Conservation (phyloP, 129 eudicot genomes). For the Lonicera japonica region DNA sequence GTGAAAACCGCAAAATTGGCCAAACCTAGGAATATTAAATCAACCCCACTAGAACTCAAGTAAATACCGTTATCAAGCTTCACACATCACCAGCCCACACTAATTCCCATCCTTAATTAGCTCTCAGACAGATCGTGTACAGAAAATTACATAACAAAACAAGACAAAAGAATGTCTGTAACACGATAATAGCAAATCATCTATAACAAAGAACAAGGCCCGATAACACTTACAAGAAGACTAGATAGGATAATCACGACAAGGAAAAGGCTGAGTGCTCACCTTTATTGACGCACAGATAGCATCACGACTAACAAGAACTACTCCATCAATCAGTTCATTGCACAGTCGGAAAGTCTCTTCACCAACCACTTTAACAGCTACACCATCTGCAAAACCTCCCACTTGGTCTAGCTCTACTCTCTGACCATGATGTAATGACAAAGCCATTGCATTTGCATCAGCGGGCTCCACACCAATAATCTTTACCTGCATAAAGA, state of each 20-base stretch:
- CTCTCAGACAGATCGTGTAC: too few relatives aligned
- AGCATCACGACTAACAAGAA: conserved; percentile 97
- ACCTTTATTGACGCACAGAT: conserved; percentile 99
- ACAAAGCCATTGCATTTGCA: conserved; percentile 99
- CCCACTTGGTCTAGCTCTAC: conserved; percentile 89
- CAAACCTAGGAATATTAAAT: too few relatives aligned
- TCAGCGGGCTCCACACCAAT: conserved; percentile 98
- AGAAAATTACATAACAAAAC: neutral
- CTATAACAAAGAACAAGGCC: neutral
- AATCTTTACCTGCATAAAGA: conserved; percentile 53
- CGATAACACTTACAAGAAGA: neutral
- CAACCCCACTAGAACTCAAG: too few relatives aligned
- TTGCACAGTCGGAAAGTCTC: conserved; percentile 79
- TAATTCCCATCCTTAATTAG: too few relatives aligned
- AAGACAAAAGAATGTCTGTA: neutral
- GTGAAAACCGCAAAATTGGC: too few relatives aligned
- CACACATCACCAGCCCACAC: too few relatives aligned
- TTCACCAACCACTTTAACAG: conserved; percentile 88
- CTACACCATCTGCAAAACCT: conserved; percentile 99
- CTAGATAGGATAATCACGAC: neutral
- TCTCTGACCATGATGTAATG: conserved; percentile 77
- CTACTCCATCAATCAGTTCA: conserved; percentile 92
- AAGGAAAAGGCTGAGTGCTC: conserved; percentile 9
- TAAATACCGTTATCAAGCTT: too few relatives aligned
- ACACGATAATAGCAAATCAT: neutral